Evolutionary conservation across 2,329 filamentous ascomycete genomes (phyloP), one percentile per base, ranked within the genome.

Genomic region (Colletotrichum theobromicola): DNA sequence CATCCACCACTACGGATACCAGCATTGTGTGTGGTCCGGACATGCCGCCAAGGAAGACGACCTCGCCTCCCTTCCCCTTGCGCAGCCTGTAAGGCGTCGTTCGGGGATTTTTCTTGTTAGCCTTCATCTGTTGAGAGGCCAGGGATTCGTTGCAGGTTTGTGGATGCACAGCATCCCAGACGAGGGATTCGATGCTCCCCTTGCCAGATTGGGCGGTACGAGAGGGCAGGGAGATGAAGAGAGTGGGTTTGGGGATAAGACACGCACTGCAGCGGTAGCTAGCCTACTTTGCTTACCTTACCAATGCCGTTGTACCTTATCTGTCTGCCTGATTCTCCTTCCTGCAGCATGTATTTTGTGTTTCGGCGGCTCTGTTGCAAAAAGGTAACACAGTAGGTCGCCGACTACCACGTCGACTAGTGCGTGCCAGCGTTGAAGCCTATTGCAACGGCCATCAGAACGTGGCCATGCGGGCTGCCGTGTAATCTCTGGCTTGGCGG

Each of bases 321-420:
- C 30, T 61, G 57, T 61, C 53, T 50, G 42, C 42, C 42, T 50
- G 42, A 50, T 50, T 50, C 42, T 50, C 2, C 42, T 50, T 50
- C 10, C n/a, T 50, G 42, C n/a, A 50, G n/a, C 42, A 21, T 24
- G 42, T 50, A 46, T 50, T 50, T 13, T 50, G 13, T 68, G 24
- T 53, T 46, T 53, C 58, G 64, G 70, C 42, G 28, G 26, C 32
- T 50, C 53, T 35, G 8, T 32, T 16, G 30, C 2, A n/a, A 21
- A 30, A 37, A 7, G n/a, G 35, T 62, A 24, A 60, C 24, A 65
- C 53, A 61, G 30, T 53, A 66, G 67, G 67, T 74, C 72, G 72
- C 67, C 72, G 72, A 71, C 46, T 71, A 74, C 61, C 15, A 26
- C 32, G 30, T 42, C 57, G 26, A 32, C 37, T 65, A 66, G 34